Base-by-base conservation (phyloP, 495 filamentous ascomycete genomes). In the Penicillium canariense region DNA sequence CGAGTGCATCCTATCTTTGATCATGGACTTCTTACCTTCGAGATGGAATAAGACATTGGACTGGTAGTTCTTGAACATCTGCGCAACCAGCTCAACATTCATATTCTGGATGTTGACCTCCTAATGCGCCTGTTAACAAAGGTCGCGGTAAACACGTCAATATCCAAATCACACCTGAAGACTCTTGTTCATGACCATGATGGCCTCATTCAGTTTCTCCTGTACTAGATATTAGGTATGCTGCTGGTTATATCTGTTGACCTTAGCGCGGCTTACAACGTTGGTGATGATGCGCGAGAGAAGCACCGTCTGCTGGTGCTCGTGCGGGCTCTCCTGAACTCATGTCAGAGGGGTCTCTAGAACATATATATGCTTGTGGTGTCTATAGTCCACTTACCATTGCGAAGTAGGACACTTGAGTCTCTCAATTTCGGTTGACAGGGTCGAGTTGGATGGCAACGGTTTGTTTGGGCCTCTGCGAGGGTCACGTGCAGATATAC, bases 1-100 rank as follows among this genome's bases (percentile, higher is more conserved):
- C 15, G 5, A 4, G 5, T 36, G 14, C 4, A 22, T 15, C 5
- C 15, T 32, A 32, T 20, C 23, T 3, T 6, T 22, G 11, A 48
- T 12, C 14, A 12, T 9, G 11, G n/a, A 15, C 15, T 5, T 5
- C 72, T 50, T 78, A 95, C 94, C 94, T 84, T 97, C 95, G 25
- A 98, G 78, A 65, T 98, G 94, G 67, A 98, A 98, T 2, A 97
- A 77, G 12, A 98, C 94, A 63, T 97, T 98, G 4, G 90, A 96
- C 70, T 96, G 91, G 68, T 98, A 98, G 73, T 97, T 98, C 80
- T 97, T 96, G 78, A 97, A 98, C 94, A 98, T 98, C 70, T 97
- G 94, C 7, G 94, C 91, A 3, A 97, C 94, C 8, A 97, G 79
- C 74, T 97, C 94, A 5, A 96, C 89, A 67, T 97, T 93, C 91